Conservation (phyloP, 2,329 filamentous ascomycete genomes). For the Neopestalotiopsis clavispora region DNA sequence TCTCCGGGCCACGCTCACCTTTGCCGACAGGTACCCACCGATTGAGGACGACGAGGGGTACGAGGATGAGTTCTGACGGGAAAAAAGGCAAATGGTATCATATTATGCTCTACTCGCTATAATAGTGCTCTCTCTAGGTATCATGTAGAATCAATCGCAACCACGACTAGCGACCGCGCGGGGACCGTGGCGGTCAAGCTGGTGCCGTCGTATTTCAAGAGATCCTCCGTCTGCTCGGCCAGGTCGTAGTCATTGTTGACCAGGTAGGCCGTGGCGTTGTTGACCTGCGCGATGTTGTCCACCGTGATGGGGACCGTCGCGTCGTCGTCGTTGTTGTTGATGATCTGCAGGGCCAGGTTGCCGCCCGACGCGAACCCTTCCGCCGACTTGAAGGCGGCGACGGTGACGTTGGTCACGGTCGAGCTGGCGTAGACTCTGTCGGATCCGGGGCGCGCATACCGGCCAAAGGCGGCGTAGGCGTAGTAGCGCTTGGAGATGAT, state of each 20-base stretch:
- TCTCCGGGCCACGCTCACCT: not conserved
- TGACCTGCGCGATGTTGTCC: not conserved
- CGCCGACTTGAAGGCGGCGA: conserved; percentile 1
- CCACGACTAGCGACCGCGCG: conserved; percentile 2
- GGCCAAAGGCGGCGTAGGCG: conserved; percentile 10
- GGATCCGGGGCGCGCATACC: conserved; percentile 8
- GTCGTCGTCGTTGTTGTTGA: conserved; percentile 10
- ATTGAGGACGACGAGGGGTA: not conserved
- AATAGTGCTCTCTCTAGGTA: not conserved
- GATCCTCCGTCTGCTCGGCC: not conserved
- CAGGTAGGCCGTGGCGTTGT: conserved; percentile 1
- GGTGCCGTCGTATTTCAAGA: conserved; percentile 2
- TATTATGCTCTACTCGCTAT: not conserved
- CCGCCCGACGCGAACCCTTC: conserved; percentile 7
- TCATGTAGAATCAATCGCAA: not conserved
- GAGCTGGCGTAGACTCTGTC: conserved; percentile 12
- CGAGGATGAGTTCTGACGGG: not conserved
- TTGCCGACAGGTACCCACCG: not conserved
- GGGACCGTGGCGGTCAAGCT: not conserved
- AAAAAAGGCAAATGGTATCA: not conserved
- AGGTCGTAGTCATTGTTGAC: conserved; percentile 11
- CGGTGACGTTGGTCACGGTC: conserved; percentile 1
- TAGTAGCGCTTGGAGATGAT: conserved; percentile 14
- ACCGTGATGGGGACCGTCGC: not conserved
- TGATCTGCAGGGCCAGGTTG: conserved; percentile 11